Evolutionary conservation across 1,139 yeast genomes (phyloP).

Genomic region (Sugiyamaella xylanicola): DNA sequence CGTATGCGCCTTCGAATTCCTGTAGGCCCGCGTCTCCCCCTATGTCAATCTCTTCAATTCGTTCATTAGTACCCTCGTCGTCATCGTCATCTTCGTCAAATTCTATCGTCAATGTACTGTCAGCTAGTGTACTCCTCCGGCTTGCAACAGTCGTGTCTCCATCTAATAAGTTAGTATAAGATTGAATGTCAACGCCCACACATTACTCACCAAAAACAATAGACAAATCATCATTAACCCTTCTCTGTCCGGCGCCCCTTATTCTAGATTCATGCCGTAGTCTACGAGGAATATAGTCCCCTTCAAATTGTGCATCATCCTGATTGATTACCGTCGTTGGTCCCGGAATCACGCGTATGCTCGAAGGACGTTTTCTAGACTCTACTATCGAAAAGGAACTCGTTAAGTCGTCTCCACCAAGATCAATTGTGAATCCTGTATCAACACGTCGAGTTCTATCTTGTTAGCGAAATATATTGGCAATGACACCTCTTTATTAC

Average conservation of each 20-base stretch:
- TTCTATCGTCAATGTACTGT: constrained; percentile 13
- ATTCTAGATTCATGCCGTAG: constrained; percentile 31
- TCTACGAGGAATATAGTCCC: constrained; percentile 3
- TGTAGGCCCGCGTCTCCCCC: too few species aligned
- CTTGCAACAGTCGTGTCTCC: constrained; percentile 8
- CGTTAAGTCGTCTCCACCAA: constrained; percentile 8
- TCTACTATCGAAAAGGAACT: constrained; percentile 2
- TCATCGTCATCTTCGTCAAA: constrained; percentile 11
- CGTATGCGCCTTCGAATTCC: background rate
- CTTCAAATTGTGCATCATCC: background rate
- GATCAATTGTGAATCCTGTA: constrained; percentile 13
- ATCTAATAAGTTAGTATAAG: too few species aligned
- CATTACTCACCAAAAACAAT: constrained; percentile 18
- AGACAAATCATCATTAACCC: constrained; percentile 20
- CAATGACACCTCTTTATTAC: too few species aligned
- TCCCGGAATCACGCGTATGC: background rate
- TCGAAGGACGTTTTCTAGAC: background rate
- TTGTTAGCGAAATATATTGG: too few species aligned
- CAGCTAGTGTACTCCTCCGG: constrained; percentile 10
- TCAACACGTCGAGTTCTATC: constrained; percentile 22
- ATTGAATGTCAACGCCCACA: too few species aligned
- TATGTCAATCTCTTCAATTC: background rate
- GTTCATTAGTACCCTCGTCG: background rate
- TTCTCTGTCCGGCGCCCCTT: constrained; percentile 35
- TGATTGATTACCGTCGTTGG: background rate